Percentiles rank a stretch among this genome's conserved stretches.
These are phyloP conservation scores for Phalaenopsis hybrid DNA, from an alignment of 116 monocot genomes.

Conservation along the genomic window DNA sequence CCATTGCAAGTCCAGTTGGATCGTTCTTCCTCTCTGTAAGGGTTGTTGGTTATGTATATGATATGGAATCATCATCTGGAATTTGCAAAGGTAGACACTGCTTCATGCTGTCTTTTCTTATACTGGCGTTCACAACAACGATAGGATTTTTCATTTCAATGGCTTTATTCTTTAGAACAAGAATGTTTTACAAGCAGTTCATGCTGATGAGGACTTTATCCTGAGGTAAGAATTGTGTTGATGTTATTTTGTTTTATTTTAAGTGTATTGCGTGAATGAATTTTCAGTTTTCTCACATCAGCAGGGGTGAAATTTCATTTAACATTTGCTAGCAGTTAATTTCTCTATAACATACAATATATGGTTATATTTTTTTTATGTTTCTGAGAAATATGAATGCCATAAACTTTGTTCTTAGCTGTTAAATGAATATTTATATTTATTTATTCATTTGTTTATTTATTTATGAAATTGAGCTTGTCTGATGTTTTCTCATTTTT, in stretches of 20 bases:
- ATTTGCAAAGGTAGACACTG: slow-evolving; percentile 30
- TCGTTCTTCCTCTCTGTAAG: slow-evolving; percentile 45
- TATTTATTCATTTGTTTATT: too few relatives aligned
- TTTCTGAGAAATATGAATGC: too few relatives aligned
- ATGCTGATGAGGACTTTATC: not conserved
- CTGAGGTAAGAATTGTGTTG: not conserved
- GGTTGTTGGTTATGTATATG: slow-evolving; percentile 48
- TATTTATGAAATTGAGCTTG: too few relatives aligned
- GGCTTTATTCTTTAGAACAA: slow-evolving; percentile 22
- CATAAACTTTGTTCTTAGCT: too few relatives aligned
- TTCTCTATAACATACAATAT: too few relatives aligned
- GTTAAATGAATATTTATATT: too few relatives aligned
- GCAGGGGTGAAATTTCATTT: not conserved
- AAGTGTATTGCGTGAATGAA: not conserved
- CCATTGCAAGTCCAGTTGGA: slow-evolving; percentile 42
- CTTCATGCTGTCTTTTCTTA: slow-evolving; percentile 34
- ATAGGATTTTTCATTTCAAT: slow-evolving; percentile 21
- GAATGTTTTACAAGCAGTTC: slow-evolving; percentile 34
- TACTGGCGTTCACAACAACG: slow-evolving; percentile 28
- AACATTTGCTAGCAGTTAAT: not conserved
- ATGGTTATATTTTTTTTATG: too few relatives aligned
- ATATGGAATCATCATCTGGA: slow-evolving; percentile 20
- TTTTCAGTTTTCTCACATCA: too few relatives aligned
- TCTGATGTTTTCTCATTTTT: too few relatives aligned
- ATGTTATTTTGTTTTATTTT: not conserved